Evolutionary conservation across 139 green algal species (phyloP).

Genomic region (Volvox reticuliferus): DNA sequence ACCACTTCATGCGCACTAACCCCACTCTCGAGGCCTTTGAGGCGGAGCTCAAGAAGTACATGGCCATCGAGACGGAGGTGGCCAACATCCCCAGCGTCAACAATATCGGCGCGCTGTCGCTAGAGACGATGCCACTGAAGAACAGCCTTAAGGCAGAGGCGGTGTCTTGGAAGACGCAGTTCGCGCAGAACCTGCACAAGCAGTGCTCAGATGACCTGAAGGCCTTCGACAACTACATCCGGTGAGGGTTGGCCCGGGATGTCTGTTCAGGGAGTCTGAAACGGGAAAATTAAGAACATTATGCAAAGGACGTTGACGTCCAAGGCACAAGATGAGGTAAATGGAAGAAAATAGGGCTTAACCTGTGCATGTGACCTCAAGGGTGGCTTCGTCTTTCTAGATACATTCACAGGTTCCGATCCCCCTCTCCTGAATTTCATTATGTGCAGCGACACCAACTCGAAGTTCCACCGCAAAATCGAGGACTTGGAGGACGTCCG

Average conservation of each 20-base stretch:
- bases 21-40: slow-evolving; percentile 92
- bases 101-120: slow-evolving; percentile 87
- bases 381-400: too few species aligned
- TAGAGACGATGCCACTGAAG: slow-evolving; percentile 92
- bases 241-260: slow-evolving; percentile 39
- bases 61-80: slow-evolving; percentile 82
- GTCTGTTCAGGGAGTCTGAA: too few species aligned
- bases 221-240: slow-evolving; percentile 89
- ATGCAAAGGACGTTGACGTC: too few species aligned
- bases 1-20: slow-evolving; percentile 73
- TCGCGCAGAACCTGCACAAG: slow-evolving; percentile 93
- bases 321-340: too few species aligned
- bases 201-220: slow-evolving; percentile 87
- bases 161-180: slow-evolving; percentile 93
- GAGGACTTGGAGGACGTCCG: slow-evolving; percentile 91
- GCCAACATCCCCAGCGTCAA: slow-evolving; percentile 76
- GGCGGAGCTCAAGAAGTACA: slow-evolving; percentile 90
- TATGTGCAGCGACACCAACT: slow-evolving; percentile 76
- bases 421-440: too few species aligned
- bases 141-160: slow-evolving; percentile 87
- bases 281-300: too few species aligned
- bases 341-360: too few species aligned
- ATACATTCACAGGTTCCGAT: too few species aligned
- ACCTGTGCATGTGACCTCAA: too few species aligned
- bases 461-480: slow-evolving; percentile 87